Evolutionary conservation across 305 asterid genomes (phyloP).

Genomic region (Caryopteris hybrid): DNA sequence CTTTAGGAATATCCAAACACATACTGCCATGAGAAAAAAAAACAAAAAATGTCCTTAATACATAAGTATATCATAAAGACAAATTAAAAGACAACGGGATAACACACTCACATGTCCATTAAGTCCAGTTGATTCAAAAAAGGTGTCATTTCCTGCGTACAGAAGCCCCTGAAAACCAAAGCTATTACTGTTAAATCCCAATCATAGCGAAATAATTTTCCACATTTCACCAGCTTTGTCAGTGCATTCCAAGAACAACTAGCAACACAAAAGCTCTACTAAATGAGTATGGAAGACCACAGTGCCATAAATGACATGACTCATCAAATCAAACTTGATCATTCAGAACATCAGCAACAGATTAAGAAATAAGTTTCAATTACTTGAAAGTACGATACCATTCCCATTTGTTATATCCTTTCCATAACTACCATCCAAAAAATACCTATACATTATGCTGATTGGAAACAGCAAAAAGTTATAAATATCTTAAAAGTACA

Average conservation of each 20-base stretch:
- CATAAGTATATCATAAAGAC: not conserved
- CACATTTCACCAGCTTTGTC: not conserved
- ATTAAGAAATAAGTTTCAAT: not conserved
- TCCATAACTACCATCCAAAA: not conserved
- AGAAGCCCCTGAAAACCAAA: constrained; percentile 51
- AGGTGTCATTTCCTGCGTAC: constrained; percentile 58
- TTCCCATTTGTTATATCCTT: not conserved
- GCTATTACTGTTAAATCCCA: constrained; percentile 5
- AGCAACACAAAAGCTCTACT: not conserved
- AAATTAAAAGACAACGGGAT: not conserved
- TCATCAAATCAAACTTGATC: constrained; percentile 1
- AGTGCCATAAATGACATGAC: not conserved
- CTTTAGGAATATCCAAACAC: not conserved
- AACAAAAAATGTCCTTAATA: not conserved
- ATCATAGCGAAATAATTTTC: not conserved
- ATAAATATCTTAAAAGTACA: not conserved
- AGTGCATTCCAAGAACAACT: not conserved
- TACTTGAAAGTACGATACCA: not conserved
- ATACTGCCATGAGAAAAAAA: not conserved
- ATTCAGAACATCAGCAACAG: not conserved
- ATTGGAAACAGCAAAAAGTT: not conserved
- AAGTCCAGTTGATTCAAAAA: constrained; percentile 69
- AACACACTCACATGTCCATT: constrained; percentile 51
- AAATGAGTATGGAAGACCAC: not conserved
- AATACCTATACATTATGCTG: not conserved